A percentile compares a stretch with the other conserved stretches of the same genome.
Conservation (phyloP, 345 rosid species). For the Acer campestre region DNA sequence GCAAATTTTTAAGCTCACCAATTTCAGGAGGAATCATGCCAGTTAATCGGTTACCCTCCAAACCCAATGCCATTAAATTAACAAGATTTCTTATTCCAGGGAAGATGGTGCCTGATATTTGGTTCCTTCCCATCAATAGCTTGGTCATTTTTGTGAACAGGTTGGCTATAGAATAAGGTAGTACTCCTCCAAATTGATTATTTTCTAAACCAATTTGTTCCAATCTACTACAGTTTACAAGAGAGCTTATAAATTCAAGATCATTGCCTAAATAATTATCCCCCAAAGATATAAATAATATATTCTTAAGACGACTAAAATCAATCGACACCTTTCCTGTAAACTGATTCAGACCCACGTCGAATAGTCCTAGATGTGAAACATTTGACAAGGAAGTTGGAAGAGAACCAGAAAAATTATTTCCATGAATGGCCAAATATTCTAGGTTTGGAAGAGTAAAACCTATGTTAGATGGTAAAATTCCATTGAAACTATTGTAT, state of each 20-base stretch:
- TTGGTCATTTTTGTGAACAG: not conserved
- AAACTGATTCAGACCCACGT: not conserved
- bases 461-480: slow-evolving; percentile 19
- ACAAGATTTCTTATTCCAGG: slow-evolving; percentile 23
- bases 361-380: not conserved
- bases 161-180: slow-evolving; percentile 20
- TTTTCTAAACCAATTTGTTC: not conserved
- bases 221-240: not conserved
- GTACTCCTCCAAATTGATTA: not conserved
- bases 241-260: not conserved
- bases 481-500: slow-evolving; percentile 14
- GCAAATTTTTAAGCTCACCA: slow-evolving; percentile 16
- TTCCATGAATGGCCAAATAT: not conserved
- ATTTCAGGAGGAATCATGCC: slow-evolving; percentile 18
- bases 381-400: slow-evolving; percentile 19
- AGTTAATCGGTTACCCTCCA: not conserved
- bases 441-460: slow-evolving; percentile 21
- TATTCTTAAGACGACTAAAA: slow-evolving; percentile 1
- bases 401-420: slow-evolving; percentile 9
- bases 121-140: slow-evolving; percentile 5
- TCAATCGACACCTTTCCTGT: not conserved
- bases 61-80: not conserved
- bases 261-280: not conserved
- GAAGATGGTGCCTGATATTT: slow-evolving; percentile 23
- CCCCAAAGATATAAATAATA: not conserved